These are phyloP conservation scores for Saprolegnia diclina DNA, from an alignment of 352 stramenopile genomes.

Conservation along the genomic window DNA sequence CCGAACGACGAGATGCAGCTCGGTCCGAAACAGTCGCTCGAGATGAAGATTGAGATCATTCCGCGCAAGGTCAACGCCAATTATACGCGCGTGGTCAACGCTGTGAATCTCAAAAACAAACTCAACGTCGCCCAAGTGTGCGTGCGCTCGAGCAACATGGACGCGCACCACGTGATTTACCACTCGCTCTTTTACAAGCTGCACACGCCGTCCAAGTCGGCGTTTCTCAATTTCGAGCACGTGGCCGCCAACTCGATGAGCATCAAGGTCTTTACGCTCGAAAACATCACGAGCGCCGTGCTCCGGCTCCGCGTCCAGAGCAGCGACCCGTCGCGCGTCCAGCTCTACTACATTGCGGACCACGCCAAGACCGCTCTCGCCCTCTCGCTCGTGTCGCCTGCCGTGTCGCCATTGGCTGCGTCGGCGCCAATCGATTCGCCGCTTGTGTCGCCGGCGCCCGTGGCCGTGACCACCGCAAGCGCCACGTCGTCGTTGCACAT, in stretches of 20 bases:
- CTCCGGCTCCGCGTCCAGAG: conserved; percentile 75
- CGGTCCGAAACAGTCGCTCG: conserved; percentile 77
- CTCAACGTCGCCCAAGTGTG: conserved; percentile 80
- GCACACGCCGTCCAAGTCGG: conserved; percentile 72
- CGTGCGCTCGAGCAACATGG: conserved; percentile 87
- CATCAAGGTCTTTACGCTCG: conserved; percentile 83
- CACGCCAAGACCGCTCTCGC: not conserved
- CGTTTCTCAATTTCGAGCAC: conserved; percentile 85
- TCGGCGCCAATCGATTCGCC: not conserved
- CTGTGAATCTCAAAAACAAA: conserved; percentile 86
- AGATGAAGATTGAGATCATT: conserved; percentile 88
- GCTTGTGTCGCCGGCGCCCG: conserved; percentile 19
- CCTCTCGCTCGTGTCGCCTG: not conserved
- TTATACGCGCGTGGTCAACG: conserved; percentile 80
- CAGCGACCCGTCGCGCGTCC: conserved; percentile 61
- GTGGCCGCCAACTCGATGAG: conserved; percentile 77
- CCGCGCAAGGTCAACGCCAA: conserved; percentile 85
- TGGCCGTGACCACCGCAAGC: not conserved
- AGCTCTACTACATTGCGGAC: conserved; percentile 54
- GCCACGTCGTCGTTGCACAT: not conserved
- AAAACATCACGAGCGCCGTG: conserved; percentile 82
- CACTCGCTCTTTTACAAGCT: conserved; percentile 89
- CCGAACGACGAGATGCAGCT: conserved; percentile 85
- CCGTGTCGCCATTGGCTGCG: not conserved
- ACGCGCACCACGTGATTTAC: conserved; percentile 87